Evolutionary conservation across 2,329 filamentous ascomycete species (phyloP), one percentile per base, ranked within the genome.

Genomic region (Akanthomyces muscarius): DNA sequence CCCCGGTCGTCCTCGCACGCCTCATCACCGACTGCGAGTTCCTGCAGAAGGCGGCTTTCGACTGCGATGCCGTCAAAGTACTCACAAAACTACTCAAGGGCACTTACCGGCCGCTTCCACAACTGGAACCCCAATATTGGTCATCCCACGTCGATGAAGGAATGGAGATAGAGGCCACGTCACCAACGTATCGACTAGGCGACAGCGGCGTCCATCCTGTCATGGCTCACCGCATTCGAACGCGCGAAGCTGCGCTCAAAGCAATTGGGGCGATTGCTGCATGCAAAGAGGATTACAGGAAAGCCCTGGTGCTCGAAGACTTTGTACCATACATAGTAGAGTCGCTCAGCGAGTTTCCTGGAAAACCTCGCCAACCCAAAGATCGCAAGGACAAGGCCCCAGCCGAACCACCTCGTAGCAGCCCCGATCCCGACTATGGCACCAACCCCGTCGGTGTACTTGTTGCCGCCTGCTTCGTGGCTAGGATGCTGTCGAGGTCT

Each of bases 241-340:
- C 92, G 67, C 86, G 95, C 61, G 90, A 94, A 74, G 88, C 85
- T 56, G 85, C 88, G 1, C 77, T 98, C 21, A 88, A 88, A 70
- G 92, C 92, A 1, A 78, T 98, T 62, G 90, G 90, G n/a, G 89
- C 92, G 2, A 80, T 98, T 57, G 86, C 90, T 1, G 86, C 90
- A 3, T 89, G 89, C 68, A 92, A 92, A 69, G 92, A 98, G 68
- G 86, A 90, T 28, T 91, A 94, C 71, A 84, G 93, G 50, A 96
- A 96, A 71, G 83, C 84, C 0, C 84, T 98, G 53, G 89, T 95
- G 59, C 89, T 93, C 28, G 86, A 91, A 68, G 91, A 92, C n/a
- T 85, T 90, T 56, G 82, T 96, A 51, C 83, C 87, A 0, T 92
- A 89, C 71, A 88, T 98, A 58, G 89, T 96, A 48, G 91, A 96